Evolutionary conservation across 1,284 basidiomycete species (phyloP), one percentile per base, ranked within the genome.

Genomic region (Tilletia caries): DNA sequence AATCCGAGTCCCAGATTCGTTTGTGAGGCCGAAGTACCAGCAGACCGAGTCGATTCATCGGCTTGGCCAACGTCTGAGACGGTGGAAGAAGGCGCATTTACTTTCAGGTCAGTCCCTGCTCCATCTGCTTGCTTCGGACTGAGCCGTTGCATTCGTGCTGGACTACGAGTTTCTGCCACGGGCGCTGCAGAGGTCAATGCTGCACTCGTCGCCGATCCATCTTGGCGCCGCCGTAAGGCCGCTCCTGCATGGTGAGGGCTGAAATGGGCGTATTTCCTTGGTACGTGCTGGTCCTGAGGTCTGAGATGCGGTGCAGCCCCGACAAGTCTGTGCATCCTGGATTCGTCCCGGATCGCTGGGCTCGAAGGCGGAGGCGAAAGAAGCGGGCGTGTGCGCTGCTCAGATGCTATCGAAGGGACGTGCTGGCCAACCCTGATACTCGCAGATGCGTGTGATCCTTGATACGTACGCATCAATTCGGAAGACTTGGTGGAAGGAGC

Each of bases 311-410:
- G 27, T 15, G 32, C 52, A 3, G 12, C 29, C 13, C n/a, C 25
- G 10, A 15, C 6, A 27, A 23, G 1, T 23, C 25, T 8, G 12
- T 54, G 52, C 52, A 54, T 29, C 25, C 27, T 62, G 58, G 20
- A 18, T 27, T 37, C 58, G 18, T 62, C 29, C 27, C 33, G 29
- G 33, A 12, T 8, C 8, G 58, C 58, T 10, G 58, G 58, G 33
- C 58, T 62, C 10, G 58, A 62, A 6, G 58, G 58, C 29, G 58
- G 58, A 12, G 58, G 58, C 5, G 58, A 62, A 20, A 62, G 58
- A 12, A 62, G 32, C 8, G 58, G 58, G 6, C 58, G 29, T 33
- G 58, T 20, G 3, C 58, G 58, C 29, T 62, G 58, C 27, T n/a
- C 58, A n/a, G 58, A 29, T 34, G 58, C 34, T 8, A 33, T 62